Evolutionary conservation across 2,329 filamentous ascomycete genomes (phyloP).

Genomic region (Paraphaeosphaeria sporulosa): DNA sequence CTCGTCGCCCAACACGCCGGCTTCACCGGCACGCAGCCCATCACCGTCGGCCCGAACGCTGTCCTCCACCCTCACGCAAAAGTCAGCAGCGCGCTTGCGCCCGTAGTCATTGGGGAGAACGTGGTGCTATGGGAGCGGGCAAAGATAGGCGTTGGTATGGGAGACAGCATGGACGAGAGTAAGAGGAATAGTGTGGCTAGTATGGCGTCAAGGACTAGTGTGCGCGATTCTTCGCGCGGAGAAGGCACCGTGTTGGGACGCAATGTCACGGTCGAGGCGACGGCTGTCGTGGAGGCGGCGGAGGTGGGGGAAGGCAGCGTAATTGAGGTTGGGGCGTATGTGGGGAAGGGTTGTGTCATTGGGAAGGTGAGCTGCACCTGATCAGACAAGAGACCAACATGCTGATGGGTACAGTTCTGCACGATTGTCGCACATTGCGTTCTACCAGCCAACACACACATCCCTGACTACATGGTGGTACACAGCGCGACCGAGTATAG

Average conservation of each 20-base stretch:
- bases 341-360: conserved; percentile 46
- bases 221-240: conserved; percentile 27
- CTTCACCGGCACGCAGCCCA: conserved; percentile 74
- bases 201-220: conserved; percentile 19
- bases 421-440: conserved; percentile 51
- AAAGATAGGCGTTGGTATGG: conserved; percentile 48
- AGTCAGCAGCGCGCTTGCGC: conserved; percentile 51
- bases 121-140: conserved; percentile 80
- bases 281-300: conserved; percentile 49
- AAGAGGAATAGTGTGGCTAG: conserved; percentile 17
- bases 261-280: conserved; percentile 55
- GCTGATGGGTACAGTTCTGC: conserved; percentile 48
- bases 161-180: conserved; percentile 27
- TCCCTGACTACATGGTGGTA: conserved; percentile 57
- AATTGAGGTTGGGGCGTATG: conserved; percentile 42
- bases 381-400: background rate
- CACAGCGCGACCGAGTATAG: conserved; percentile 50
- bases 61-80: conserved; percentile 85
- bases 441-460: conserved; percentile 45
- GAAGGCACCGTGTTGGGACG: conserved; percentile 49
- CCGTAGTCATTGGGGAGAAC: conserved; percentile 53
- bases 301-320: conserved; percentile 48
- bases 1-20: conserved; percentile 58
- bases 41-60: conserved; percentile 78
- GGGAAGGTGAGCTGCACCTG: conserved; percentile 48